Evolutionary conservation across 805 yeast genomes (phyloP), one percentile per base, ranked within the genome.

Genomic region (Kazachstania taianensis): DNA sequence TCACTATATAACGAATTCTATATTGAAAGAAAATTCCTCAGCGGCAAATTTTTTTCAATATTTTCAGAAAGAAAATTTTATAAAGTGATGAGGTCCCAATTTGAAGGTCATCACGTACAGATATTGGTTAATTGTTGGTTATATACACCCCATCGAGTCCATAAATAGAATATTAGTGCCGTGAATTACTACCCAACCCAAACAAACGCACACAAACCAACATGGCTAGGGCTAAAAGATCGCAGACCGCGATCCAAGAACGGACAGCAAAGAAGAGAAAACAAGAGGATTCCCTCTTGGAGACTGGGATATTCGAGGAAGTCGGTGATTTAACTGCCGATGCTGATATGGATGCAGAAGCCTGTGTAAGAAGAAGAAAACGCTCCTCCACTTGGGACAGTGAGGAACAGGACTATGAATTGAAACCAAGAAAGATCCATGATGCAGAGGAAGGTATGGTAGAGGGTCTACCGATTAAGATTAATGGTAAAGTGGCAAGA

Each of bases 401-500:
- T 38, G 78, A 72, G 40, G 94, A 83, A 48, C 82, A 77, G 49
- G 87, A 75, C 37, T 86, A 84, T 48, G 97, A 87, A 53, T 59
- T 67, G 44, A 61, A 54, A 38, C 94, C 96, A 2, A 70, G 97
- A 55, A 49, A 57, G 3, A 59, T 75, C 43, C 59, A 60, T 14
- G 68, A 65, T 5, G 28, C 28, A 4, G 65, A 63, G 4, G 67
- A 64, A 4, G 62, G 52, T 15, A 35, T 57, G 33, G 67, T 70
- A 5, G 95, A 82, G 52, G 78, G 81, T 8, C 66, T 89, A 37
- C 97, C 97, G 1, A 82, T 87, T 36, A 81, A 80, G 49, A 66
- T 69, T 12, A 83, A 75, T 42, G 96, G 95, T 37, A 69, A 65
- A 35, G 65, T 89, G n/a, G 73, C 78, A 57, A 68, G 94, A 49